Evolutionary conservation across 768 basidiomycete genomes (phyloP).

Genomic region (Mycena vitilis): DNA sequence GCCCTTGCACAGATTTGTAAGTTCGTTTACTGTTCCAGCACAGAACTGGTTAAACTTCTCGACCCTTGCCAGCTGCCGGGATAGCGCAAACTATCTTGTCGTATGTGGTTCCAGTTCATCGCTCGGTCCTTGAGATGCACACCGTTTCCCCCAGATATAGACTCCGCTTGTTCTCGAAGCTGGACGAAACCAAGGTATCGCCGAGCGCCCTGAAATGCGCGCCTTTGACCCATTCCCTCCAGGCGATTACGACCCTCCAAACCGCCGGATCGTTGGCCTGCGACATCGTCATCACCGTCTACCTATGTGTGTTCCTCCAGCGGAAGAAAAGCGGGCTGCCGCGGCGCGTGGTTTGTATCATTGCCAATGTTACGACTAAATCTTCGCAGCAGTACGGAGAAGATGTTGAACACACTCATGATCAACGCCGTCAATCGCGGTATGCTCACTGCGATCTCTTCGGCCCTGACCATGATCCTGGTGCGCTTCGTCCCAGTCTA

Average conservation of each 20-base stretch:
- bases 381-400: not conserved
- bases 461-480: constrained; percentile 20
- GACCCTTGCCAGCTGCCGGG: constrained; percentile 15
- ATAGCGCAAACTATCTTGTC: constrained; percentile 22
- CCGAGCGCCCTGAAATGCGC: not conserved
- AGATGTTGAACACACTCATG: constrained; percentile 25
- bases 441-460: constrained; percentile 24
- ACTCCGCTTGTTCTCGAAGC: constrained; percentile 19
- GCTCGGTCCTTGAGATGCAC: not conserved
- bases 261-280: constrained; percentile 27
- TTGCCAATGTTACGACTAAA: not conserved
- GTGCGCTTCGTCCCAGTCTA: not conserved
- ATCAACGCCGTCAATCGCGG: constrained; percentile 27
- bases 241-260: constrained; percentile 30
- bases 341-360: not conserved
- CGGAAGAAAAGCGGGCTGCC: constrained; percentile 21
- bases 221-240: not conserved
- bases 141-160: not conserved
- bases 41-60: too few species aligned
- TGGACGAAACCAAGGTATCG: constrained; percentile 26
- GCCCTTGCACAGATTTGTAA: constrained; percentile 23
- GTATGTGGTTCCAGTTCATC: not conserved
- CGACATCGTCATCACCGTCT: constrained; percentile 27
- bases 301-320: constrained; percentile 26
- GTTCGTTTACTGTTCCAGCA: not conserved